A percentile compares a stretch with the other conserved stretches of the same genome.
These are phyloP conservation scores for Camelina sativa DNA, from an alignment of 345 rosid genomes.

Conservation along the genomic window DNA sequence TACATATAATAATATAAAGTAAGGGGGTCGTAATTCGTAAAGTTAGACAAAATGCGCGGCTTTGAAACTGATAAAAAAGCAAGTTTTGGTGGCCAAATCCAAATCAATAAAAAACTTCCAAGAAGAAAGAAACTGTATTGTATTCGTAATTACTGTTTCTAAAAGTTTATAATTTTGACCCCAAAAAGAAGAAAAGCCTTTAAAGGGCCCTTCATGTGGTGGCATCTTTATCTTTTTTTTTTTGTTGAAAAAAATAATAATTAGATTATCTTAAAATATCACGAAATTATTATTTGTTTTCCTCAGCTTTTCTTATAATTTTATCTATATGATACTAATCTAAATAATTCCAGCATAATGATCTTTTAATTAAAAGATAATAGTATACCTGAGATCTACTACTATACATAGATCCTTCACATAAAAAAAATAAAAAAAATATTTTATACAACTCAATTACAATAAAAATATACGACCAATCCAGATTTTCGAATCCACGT, in stretches of 20 bases:
- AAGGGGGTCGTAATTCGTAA: constrained; percentile 4
- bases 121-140: constrained; percentile 6
- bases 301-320: not conserved
- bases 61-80: constrained; percentile 29
- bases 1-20: not conserved
- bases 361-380: too few species aligned
- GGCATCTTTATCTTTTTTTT: constrained; percentile 21
- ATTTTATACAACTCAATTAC: too few species aligned
- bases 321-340: too few species aligned
- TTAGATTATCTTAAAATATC: not conserved
- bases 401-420: too few species aligned
- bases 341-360: too few species aligned
- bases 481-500: too few species aligned
- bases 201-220: not conserved
- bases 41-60: constrained; percentile 27
- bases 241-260: too few species aligned
- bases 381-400: too few species aligned
- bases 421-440: too few species aligned
- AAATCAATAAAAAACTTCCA: not conserved
- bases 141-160: not conserved
- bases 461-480: too few species aligned
- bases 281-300: not conserved
- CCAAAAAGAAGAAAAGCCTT: not conserved
- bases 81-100: constrained; percentile 27
- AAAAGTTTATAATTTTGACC: constrained; percentile 4